phyloP scores from a whole-genome alignment of 495 filamentous ascomycete genomes.

The Ascobolus immersus region DNA sequence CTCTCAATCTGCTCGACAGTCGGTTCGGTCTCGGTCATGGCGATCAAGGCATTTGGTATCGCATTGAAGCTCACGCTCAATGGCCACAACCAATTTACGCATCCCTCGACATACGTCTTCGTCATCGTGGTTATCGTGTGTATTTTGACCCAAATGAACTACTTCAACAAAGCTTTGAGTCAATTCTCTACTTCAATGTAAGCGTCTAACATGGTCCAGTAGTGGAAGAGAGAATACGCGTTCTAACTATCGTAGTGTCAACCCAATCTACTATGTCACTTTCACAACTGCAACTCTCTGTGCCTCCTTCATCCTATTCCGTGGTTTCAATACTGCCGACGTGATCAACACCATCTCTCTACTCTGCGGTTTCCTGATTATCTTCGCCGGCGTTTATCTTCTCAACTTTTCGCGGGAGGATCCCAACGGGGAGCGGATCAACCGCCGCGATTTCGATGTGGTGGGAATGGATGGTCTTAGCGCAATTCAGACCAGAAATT shows the following conservation, averaged over 20 bases:
- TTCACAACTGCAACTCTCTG: slow-evolving; percentile 88
- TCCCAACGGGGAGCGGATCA: slow-evolving; percentile 44
- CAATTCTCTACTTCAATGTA: slow-evolving; percentile 95
- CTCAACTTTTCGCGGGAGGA: slow-evolving; percentile 82
- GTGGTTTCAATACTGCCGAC: slow-evolving; percentile 88
- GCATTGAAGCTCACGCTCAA: slow-evolving; percentile 76
- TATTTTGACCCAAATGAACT: slow-evolving; percentile 97
- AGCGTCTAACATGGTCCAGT: slow-evolving; percentile 13
- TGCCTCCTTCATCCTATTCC: slow-evolving; percentile 93
- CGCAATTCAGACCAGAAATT: slow-evolving; percentile 64
- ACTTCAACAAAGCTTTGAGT: slow-evolving; percentile 95
- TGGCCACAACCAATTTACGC: slow-evolving; percentile 80
- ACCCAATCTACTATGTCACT: slow-evolving; percentile 97
- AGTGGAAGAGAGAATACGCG: slow-evolving; percentile 10
- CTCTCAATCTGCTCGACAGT: slow-evolving; percentile 93
- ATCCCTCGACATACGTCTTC: slow-evolving; percentile 90
- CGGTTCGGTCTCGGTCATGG: slow-evolving; percentile 93
- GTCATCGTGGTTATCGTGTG: slow-evolving; percentile 75
- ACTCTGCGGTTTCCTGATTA: slow-evolving; percentile 80
- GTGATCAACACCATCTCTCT: slow-evolving; percentile 82
- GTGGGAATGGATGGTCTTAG: slow-evolving; percentile 78
- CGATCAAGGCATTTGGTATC: slow-evolving; percentile 92
- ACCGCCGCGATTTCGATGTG: slow-evolving; percentile 34
- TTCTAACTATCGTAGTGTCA: slow-evolving; percentile 42
- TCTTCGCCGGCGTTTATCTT: slow-evolving; percentile 91